Base-by-base conservation (phyloP, 306 rosid genomes). In the Hippophae gyantsensis region DNA sequence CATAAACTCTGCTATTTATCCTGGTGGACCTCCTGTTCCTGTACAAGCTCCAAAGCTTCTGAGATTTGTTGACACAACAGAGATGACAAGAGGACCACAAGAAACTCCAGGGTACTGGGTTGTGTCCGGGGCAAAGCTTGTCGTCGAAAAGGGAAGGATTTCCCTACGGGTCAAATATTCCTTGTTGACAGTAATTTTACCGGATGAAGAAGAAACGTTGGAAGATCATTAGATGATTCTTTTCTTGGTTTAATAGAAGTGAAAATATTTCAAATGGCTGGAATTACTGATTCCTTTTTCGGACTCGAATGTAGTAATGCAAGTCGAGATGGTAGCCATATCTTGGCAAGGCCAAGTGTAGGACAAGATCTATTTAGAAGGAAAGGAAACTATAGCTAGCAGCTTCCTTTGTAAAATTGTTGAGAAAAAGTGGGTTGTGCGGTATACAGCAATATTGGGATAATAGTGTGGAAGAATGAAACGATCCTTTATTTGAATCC, bases 91-190 rank as follows among this genome's bases (percentile, higher is more conserved):
- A 77, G 98, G 98, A 55, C 98, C 98, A 14, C 95, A 87, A 48
- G 98, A 90, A 69, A 64, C 72, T 76, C 98, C 98, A 14, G 98
- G 98, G 48, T 90, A 90, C 74, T 90, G 98, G 98, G 92, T 90
- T 69, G 89, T 87, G 53, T 83, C 98, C 8, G 98, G 98, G 52
- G 98, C 98, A 61, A 90, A 85, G 64, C 96, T 87, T 13, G 23
- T 78, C 9, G 95, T 90, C 12, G 98, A 90, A 65, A 90, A 87
- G 83, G 96, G 95, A 10, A 83, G 64, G 74, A 85, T 90, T 62
- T 87, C 95, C 48, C 81, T 90, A 7, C 76, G 87, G 48, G 98
- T 87, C 58, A 87, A 76, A 76, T 85, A 85, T 79, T 87, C 98
- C 52, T 73, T 90, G 56, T 70, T 90, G 74, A 90, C 98, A 51